Evolutionary conservation across 352 stramenopile genomes (phyloP), one percentile per base, ranked within the genome.

Genomic region (Halophytophthora polymorphica): DNA sequence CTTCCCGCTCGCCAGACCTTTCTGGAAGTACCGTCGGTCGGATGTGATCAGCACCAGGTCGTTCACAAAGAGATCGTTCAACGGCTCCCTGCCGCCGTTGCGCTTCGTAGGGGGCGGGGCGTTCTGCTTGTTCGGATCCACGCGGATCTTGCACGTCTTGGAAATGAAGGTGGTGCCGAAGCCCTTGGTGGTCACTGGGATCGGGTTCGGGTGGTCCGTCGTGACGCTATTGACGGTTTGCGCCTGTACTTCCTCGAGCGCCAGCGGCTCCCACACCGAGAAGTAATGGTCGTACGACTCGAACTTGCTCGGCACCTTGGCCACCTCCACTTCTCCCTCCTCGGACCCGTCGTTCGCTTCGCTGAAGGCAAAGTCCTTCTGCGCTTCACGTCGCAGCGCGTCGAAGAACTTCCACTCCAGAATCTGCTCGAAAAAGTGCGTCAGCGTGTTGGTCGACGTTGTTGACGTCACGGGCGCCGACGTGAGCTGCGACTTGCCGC

Each of bases 201-300:
- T 68, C 3, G 83, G 45, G 1, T 33, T 55, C 2, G 81, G 78
- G 7, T 72, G 54, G 19, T 93, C 82, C 3, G 84, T 83, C n/a
- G 69, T 76, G 22, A 95, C 64, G 33, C 63, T 77, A 58, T 91
- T 94, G 13, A 94, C 65, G 15, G 82, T 84, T 45, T 96, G 83
- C 3, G 85, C 86, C 49, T 93, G 77, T n/a, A 96, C 79, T 88
- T 96, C 86, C 57, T 93, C 64, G 1, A 95, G 57, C 14, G 83
- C 78, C 14, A 96, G 61, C 2, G 84, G 86, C 53, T 93, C 87
- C 86, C 86, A 96, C 18, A 96, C 83, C 3, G 73, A 86, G 47
- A 93, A 95, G 39, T 96, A 96, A 48, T 95, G 82, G 13, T 91
- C 76, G 37, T 93, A 94, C 38, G 80, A 94, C 17, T 66, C 57